These are phyloP conservation scores for Penicillium griseofulvum DNA, from an alignment of 2,329 filamentous ascomycete genomes.

Conservation along the genomic window DNA sequence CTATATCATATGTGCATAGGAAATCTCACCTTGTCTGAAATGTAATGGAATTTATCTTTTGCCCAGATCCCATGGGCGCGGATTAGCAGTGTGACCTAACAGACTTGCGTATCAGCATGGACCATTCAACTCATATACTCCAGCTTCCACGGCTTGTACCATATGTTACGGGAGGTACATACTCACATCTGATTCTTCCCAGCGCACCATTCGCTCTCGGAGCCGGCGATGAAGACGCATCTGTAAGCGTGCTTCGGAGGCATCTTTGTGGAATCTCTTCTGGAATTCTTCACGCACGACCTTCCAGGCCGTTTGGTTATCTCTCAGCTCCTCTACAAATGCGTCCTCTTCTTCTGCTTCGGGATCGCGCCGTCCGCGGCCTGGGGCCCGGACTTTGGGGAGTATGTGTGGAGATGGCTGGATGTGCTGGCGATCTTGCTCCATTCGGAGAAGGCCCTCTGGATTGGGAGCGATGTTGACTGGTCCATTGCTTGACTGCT, in stretches of 20 bases:
- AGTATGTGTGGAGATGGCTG: conserved; percentile 28
- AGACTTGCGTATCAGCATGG: not conserved
- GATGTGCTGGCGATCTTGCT: conserved; percentile 35
- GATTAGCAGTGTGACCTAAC: conserved; percentile 37
- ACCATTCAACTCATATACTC: not conserved
- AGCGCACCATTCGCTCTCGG: conserved; percentile 35
- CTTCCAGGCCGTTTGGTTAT: conserved; percentile 41
- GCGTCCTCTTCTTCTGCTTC: conserved; percentile 41
- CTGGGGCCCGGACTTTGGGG: conserved; percentile 29
- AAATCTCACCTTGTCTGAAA: conserved; percentile 39
- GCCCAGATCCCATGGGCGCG: conserved; percentile 39
- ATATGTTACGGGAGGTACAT: conserved; percentile 28
- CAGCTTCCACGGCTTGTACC: not conserved
- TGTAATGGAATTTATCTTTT: conserved; percentile 38
- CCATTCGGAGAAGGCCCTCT: conserved; percentile 38
- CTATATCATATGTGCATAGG: not conserved
- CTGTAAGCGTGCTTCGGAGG: conserved; percentile 41
- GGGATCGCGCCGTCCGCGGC: conserved; percentile 36
- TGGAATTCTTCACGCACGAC: conserved; percentile 37
- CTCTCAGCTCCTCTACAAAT: conserved; percentile 38
- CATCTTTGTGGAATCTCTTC: conserved; percentile 38
- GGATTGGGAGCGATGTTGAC: conserved; percentile 42
- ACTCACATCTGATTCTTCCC: conserved; percentile 47
- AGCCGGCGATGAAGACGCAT: conserved; percentile 42
- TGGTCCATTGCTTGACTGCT: conserved; percentile 27